A percentile compares a stretch with the other conserved stretches of the same genome.
Conservation (phyloP, 2,329 filamentous ascomycete species). For the Fusarium solani-melongenae region DNA sequence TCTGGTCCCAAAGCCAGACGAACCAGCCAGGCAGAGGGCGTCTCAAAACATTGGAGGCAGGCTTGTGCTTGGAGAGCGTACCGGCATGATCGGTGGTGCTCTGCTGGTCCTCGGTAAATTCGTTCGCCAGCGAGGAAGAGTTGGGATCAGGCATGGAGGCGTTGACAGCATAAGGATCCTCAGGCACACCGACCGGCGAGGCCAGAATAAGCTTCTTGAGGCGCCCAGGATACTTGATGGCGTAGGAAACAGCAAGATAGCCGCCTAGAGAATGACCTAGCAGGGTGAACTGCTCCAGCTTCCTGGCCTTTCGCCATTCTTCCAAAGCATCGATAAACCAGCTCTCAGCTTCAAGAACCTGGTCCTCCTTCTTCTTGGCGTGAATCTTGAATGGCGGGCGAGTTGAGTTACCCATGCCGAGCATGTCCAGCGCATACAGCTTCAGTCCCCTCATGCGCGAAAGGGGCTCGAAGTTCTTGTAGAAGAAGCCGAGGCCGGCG, state of each 20-base stretch:
- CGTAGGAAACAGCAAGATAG: constrained; percentile 94
- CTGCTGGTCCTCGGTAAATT: constrained; percentile 81
- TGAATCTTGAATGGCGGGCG: constrained; percentile 86
- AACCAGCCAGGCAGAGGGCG: constrained; percentile 85
- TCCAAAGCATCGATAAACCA: constrained; percentile 98
- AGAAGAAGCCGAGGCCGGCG: constrained; percentile 96
- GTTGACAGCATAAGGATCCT: constrained; percentile 89
- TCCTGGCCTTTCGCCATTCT: constrained; percentile 90
- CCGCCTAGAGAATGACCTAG: constrained; percentile 94
- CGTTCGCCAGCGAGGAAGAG: constrained; percentile 78
- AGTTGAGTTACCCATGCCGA: constrained; percentile 92
- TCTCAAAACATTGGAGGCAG: constrained; percentile 48
- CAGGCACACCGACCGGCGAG: constrained; percentile 92
- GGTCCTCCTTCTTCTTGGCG: constrained; percentile 81
- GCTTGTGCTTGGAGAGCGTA: constrained; percentile 52
- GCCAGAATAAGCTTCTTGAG: constrained; percentile 97
- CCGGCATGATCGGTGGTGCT: constrained; percentile 53
- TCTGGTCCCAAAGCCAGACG: constrained; percentile 95
- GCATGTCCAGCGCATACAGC: constrained; percentile 91
- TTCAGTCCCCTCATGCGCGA: constrained; percentile 85
- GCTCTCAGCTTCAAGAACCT: constrained; percentile 88
- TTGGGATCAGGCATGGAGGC: constrained; percentile 82
- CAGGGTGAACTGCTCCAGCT: constrained; percentile 92
- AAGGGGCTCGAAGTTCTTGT: constrained; percentile 94
- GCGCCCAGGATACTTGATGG: constrained; percentile 93